phyloP scores from a whole-genome alignment of 2,329 filamentous ascomycete species.

The Cadophora luteo-olivacea region DNA sequence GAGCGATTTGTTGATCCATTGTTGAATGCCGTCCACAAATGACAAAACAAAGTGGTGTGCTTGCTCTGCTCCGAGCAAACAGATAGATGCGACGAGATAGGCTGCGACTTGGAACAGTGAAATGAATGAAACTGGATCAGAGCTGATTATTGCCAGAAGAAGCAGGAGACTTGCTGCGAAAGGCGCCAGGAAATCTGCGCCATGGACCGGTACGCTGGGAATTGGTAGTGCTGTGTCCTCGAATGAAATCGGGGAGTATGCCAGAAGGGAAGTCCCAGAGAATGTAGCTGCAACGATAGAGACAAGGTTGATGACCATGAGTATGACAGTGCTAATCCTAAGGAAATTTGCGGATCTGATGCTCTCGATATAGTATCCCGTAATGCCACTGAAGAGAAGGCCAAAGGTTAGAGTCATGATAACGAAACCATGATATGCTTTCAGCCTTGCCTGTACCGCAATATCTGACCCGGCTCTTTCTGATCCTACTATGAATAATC shows the following conservation, averaged over 20 bases:
- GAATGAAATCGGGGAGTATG: slow-evolving; percentile 36
- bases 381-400: slow-evolving; percentile 30
- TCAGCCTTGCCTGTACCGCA: slow-evolving; percentile 24
- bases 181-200: slow-evolving; percentile 25
- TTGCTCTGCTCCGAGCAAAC: slow-evolving; percentile 26
- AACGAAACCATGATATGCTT: slow-evolving; percentile 34
- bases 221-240: slow-evolving; percentile 24
- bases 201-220: slow-evolving; percentile 22
- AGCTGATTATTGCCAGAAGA: slow-evolving; percentile 28
- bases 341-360: slow-evolving; percentile 21
- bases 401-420: slow-evolving; percentile 38
- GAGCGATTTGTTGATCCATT: slow-evolving; percentile 16
- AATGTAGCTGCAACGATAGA: slow-evolving; percentile 30
- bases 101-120: slow-evolving; percentile 33
- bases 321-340: slow-evolving; percentile 18
- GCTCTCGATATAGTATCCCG: slow-evolving; percentile 26
- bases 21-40: slow-evolving; percentile 16
- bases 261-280: slow-evolving; percentile 32
- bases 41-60: slow-evolving; percentile 22
- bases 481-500: slow-evolving; percentile 32
- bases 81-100: slow-evolving; percentile 28
- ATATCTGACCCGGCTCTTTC: slow-evolving; percentile 28
- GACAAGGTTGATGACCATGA: slow-evolving; percentile 29
- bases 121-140: slow-evolving; percentile 30
- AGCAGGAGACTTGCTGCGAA: slow-evolving; percentile 29